Conservation (phyloP, 202 grass and related monocot species). For the Musa balbisiana region DNA sequence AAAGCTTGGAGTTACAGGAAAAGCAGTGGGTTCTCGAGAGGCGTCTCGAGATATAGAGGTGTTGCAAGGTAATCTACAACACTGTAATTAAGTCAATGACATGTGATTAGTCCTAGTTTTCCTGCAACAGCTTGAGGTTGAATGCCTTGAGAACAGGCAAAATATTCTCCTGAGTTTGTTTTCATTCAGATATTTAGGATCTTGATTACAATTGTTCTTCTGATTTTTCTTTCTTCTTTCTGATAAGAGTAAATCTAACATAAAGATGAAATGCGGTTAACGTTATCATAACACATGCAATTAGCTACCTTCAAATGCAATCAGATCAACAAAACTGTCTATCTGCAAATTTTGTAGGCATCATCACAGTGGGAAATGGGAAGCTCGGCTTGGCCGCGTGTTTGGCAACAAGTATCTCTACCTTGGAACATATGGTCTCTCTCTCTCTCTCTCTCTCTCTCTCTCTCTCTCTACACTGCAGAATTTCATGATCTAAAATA, state of each 20-base stretch:
- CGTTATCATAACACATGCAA: neutral
- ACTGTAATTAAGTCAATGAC: neutral
- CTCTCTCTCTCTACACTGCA: no score
- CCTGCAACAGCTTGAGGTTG: no score
- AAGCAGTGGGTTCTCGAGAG: slow-evolving; percentile 92
- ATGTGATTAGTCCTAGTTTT: no score
- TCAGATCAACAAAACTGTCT: no score
- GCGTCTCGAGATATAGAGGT: slow-evolving; percentile 82
- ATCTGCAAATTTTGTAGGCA: slow-evolving; percentile 35
- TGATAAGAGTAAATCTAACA: neutral
- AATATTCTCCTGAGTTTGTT: no score
- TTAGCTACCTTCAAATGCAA: no score
- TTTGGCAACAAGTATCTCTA: slow-evolving; percentile 98
- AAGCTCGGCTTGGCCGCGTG: slow-evolving; percentile 81
- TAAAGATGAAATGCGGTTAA: neutral
- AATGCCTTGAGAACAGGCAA: no score
- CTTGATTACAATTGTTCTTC: no score
- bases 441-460: neutral
- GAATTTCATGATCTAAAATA: no score
- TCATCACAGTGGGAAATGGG: slow-evolving; percentile 95
- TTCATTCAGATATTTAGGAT: no score
- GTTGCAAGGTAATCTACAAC: slow-evolving; percentile 55
- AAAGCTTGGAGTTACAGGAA: slow-evolving; percentile 36
- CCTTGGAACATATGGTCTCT: slow-evolving; percentile 81
- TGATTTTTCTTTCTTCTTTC: neutral